These are phyloP conservation scores for Pseudogymnoascus sp. DNA, from an alignment of 2,329 filamentous ascomycete species.

Conservation along the genomic window DNA sequence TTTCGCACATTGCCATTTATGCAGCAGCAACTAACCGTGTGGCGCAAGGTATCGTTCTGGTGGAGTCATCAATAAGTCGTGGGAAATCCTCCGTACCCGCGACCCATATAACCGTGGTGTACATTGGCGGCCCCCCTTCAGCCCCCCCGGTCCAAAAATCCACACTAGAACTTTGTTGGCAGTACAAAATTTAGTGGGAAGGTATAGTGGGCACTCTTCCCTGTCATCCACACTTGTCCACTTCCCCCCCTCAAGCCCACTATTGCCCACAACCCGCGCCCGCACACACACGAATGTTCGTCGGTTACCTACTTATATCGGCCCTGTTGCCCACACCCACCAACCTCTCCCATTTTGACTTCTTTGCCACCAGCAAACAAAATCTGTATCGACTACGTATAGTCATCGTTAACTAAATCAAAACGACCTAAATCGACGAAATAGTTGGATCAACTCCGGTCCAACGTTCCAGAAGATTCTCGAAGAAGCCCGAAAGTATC, in stretches of 20 bases:
- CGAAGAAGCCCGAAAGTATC: background rate
- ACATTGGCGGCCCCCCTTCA: background rate
- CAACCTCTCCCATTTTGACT: conserved; percentile 6
- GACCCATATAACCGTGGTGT: background rate
- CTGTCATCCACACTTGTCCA: conserved; percentile 1
- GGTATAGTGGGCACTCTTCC: background rate
- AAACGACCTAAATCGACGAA: background rate
- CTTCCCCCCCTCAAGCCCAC: background rate
- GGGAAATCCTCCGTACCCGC: conserved; percentile 1
- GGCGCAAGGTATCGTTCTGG: background rate
- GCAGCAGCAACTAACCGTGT: background rate
- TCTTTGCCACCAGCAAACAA: conserved; percentile 8
- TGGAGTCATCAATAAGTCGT: conserved; percentile 4
- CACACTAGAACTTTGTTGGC: conserved; percentile 5
- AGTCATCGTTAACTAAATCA: background rate
- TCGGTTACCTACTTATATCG: conserved; percentile 2
- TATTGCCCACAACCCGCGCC: conserved; percentile 1
- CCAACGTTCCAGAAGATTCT: conserved; percentile 1
- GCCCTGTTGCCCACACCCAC: conserved; percentile 5
- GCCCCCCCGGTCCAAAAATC: background rate
- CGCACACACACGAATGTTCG: background rate
- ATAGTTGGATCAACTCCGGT: conserved; percentile 9
- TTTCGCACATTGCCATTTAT: background rate
- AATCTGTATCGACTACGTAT: conserved; percentile 4
- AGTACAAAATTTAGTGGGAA: conserved; percentile 3